These are phyloP conservation scores for Schoenoplectus triqueter DNA, from an alignment of 202 grass and related monocot species.

Conservation along the genomic window DNA sequence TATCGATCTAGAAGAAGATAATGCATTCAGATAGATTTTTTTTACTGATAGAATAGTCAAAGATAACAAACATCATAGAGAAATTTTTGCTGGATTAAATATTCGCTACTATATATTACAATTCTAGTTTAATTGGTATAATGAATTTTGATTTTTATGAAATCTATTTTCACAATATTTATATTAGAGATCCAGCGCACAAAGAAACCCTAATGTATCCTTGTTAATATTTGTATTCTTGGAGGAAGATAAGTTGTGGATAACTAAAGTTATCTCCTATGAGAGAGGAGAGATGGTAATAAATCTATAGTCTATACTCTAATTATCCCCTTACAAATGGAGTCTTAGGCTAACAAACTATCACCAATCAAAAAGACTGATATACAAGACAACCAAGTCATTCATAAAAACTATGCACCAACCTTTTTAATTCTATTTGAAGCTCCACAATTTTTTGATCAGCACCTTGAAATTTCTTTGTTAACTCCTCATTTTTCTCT, in stretches of 20 bases:
- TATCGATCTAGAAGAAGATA: neutral
- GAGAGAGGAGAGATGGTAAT: neutral
- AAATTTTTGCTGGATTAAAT: neutral
- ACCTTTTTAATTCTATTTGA: slow-evolving; percentile 51
- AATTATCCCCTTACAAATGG: neutral
- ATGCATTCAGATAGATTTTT: neutral
- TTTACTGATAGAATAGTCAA: neutral
- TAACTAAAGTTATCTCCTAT: neutral
- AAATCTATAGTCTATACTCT: neutral
- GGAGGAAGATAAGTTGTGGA: neutral
- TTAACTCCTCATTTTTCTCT: slow-evolving; percentile 68
- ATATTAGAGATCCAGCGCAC: neutral
- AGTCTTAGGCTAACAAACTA: slow-evolving; percentile 6
- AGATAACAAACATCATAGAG: neutral
- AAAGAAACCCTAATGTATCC: no score
- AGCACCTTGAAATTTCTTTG: slow-evolving; percentile 52
- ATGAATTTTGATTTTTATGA: neutral
- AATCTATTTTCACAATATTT: neutral
- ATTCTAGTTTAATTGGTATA: neutral
- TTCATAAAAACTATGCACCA: neutral
- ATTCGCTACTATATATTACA: no score
- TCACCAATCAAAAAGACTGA: neutral
- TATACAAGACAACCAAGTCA: neutral
- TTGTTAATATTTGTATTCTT: neutral
- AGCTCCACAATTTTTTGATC: slow-evolving; percentile 60